Conservation (phyloP, 2,329 filamentous ascomycete species). For the Ophiostoma populinum region DNA sequence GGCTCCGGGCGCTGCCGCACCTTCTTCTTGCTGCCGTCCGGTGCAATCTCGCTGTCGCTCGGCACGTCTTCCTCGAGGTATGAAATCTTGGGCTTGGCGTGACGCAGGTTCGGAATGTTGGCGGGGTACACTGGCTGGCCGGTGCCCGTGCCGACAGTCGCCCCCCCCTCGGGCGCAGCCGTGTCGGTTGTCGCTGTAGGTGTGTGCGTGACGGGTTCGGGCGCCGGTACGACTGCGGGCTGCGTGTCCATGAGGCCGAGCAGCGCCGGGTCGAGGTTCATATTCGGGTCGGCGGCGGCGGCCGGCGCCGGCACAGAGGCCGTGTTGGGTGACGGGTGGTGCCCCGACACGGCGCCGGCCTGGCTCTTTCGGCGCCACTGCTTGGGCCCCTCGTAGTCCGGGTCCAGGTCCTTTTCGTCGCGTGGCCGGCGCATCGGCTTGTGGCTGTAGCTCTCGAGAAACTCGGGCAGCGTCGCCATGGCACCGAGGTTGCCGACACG, state of each 20-base stretch:
- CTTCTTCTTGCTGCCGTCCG: background rate
- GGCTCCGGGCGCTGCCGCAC: constrained; percentile 1
- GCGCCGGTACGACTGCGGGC: background rate
- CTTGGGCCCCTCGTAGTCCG: constrained; percentile 31
- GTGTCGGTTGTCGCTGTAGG: no score
- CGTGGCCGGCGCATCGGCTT: constrained; percentile 34
- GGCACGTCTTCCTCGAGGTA: constrained; percentile 6
- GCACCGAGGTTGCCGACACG: constrained; percentile 21
- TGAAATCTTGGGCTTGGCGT: constrained; percentile 7
- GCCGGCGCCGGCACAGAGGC: constrained; percentile 13
- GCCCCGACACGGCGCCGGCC: no score
- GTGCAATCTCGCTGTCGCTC: constrained; percentile 7
- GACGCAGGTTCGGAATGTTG: constrained; percentile 9
- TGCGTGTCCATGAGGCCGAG: constrained; percentile 12
- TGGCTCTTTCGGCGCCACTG: constrained; percentile 24
- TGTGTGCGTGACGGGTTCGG: no score
- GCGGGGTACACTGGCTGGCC: background rate
- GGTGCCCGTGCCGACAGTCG: no score
- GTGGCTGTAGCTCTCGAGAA: constrained; percentile 35
- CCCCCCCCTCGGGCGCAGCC: no score
- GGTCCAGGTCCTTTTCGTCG: constrained; percentile 34
- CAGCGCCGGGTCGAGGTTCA: constrained; percentile 37
- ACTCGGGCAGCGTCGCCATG: constrained; percentile 33
- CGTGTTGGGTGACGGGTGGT: no score
- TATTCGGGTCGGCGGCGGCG: constrained; percentile 18